Evolutionary conservation across 331 rosid species (phyloP), one percentile per base, ranked within the genome.

Genomic region (Spiraea crenata): DNA sequence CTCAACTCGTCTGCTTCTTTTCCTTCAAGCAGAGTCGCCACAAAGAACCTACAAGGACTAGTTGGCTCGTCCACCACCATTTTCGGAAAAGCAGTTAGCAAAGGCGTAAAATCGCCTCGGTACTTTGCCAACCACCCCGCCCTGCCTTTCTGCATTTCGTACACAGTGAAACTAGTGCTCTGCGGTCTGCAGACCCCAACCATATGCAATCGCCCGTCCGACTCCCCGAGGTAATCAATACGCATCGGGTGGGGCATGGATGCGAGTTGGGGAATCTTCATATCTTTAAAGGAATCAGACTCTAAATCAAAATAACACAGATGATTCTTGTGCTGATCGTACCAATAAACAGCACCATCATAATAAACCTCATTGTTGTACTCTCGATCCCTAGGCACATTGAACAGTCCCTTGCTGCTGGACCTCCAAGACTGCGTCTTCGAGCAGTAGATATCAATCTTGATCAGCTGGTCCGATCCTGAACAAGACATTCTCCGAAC

Each of bases 1-100:
- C 52, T 65, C 45, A 65, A 31, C 45, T 47, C 70, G 8, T n/a
- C 70, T 65, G 47, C 57, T 34, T 40, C 31, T 54, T 46, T 41
- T 14, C 54, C 44, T 34, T 57, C 34, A 15, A 47, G 0, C 14
- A 65, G 70, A 31, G 19, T 65, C 57, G 48, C 57, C 15, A 20
- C 5, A 34, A 57, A 14, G 48, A 65, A 65, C 57, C 34, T 1
- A 47, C 5, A 47, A 65, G 4, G 31, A 40, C 67, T 41, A 2
- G 2, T 8, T 6, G 7, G 16, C 40, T 40, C 17, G 11, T 14
- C 16, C 4, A 39, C 31, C 25, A 31, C 62, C 62, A 57, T 57
- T n/a, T 57, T 57, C 0, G 62, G 62, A 20, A 57, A 57, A 12
- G 57, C 7, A 7, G 57, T 51, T 51, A 13, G 38, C 20, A 63